phyloP scores from a whole-genome alignment of 495 filamentous ascomycete genomes.

The Cercophora newfieldiana region DNA sequence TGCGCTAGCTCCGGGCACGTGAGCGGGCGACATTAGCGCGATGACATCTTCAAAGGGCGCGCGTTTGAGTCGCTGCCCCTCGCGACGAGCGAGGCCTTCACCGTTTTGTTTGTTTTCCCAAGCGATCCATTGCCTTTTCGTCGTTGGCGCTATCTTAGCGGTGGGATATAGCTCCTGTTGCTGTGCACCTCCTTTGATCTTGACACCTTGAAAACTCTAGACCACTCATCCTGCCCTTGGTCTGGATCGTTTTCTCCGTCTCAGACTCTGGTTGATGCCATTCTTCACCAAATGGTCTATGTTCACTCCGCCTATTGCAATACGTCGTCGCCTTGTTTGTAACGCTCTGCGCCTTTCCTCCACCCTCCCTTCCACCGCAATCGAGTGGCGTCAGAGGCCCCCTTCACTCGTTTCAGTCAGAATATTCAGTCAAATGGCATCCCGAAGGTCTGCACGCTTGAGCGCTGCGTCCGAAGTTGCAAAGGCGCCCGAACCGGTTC shows the following conservation, averaged over 20 bases:
- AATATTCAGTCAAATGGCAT: constrained; percentile 47
- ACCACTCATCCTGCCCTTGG: not conserved
- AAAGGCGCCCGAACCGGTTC: constrained; percentile 17
- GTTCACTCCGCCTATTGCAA: not conserved
- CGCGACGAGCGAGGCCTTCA: not conserved
- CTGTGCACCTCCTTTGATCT: not conserved
- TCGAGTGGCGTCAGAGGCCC: not conserved
- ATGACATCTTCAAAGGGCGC: constrained; percentile 32
- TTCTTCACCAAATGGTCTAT: not conserved
- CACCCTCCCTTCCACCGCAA: not conserved
- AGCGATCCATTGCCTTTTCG: not conserved
- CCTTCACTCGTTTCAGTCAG: not conserved
- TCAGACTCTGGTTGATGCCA: not conserved
- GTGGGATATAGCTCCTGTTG: too few species aligned
- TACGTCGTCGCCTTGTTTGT: not conserved
- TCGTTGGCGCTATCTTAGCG: too few species aligned
- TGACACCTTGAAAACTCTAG: not conserved
- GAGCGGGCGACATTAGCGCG: constrained; percentile 27
- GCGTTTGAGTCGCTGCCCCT: constrained; percentile 11
- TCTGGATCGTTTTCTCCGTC: not conserved
- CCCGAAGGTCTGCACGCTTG: constrained; percentile 60
- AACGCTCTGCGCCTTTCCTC: not conserved
- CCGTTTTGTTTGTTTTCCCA: not conserved
- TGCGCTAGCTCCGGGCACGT: constrained; percentile 21
- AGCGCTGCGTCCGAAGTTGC: constrained; percentile 40